These are phyloP conservation scores for Fusarium sororula DNA, from an alignment of 2,329 filamentous ascomycete genomes.

Conservation along the genomic window DNA sequence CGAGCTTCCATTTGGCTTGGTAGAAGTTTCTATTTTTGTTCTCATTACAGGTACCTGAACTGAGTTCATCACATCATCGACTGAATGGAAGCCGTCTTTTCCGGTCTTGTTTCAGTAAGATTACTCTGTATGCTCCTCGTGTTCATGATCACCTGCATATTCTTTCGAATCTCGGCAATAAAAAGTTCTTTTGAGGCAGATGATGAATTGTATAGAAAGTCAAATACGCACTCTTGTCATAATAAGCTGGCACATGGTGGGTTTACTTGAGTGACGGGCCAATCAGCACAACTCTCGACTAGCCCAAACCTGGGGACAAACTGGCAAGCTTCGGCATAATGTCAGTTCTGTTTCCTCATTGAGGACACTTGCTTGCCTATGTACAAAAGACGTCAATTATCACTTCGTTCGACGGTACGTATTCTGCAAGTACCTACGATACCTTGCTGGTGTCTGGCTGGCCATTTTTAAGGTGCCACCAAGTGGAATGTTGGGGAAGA, in stretches of 20 bases:
- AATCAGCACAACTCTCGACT: constrained; percentile 29
- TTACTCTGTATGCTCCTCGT: constrained; percentile 1
- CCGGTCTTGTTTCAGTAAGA: constrained; percentile 16
- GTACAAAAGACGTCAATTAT: neutral
- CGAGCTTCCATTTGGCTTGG: constrained; percentile 15
- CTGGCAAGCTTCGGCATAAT: constrained; percentile 41
- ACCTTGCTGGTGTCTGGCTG: constrained; percentile 41
- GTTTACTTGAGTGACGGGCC: constrained; percentile 25
- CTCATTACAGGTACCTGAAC: neutral
- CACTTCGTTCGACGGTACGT: constrained; percentile 4
- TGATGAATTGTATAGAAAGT: neutral
- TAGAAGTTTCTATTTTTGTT: constrained; percentile 39
- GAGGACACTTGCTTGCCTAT: constrained; percentile 13
- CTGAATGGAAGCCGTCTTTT: constrained; percentile 17
- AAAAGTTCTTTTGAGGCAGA: neutral
- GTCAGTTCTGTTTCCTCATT: constrained; percentile 18
- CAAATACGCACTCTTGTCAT: constrained; percentile 33
- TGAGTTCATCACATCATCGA: neutral
- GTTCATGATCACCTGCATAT: neutral
- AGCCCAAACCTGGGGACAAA: constrained; percentile 24
- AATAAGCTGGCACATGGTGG: constrained; percentile 25
- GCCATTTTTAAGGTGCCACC: constrained; percentile 39
- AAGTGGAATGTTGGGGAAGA: constrained; percentile 47
- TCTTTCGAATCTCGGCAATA: constrained; percentile 1
- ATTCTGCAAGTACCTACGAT: constrained; percentile 16